Base-by-base conservation (phyloP, 208 protist genomes). In the Wallacemonas sp. region DNA sequence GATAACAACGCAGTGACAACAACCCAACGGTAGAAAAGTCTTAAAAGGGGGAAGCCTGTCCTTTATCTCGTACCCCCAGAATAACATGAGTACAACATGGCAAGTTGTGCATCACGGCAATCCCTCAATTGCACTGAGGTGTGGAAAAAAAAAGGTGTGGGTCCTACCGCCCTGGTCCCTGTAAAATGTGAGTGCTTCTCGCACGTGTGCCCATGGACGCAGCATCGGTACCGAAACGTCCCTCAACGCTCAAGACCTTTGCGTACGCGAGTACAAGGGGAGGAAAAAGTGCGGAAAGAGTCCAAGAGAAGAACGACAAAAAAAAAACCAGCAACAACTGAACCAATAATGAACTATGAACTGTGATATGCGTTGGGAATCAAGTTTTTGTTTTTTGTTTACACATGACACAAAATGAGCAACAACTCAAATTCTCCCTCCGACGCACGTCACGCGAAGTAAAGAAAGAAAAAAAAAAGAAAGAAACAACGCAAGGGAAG, bases 271-370 rank as follows among this genome's bases (percentile, higher is more conserved):
- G 42, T 48, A 41, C 36, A 41, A 50, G 11, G 22, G 12, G 7
- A 26, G 62, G 65, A 38, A 55, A 62, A 32, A 54, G 31, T 41
- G 36, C 7, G 10, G 36, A 41, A 31, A 48, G 22, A 50, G n/a
- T 22, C 12, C 5, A 50, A 25, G 44, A 62, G 22, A 44, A 44
- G 26, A 44, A n/a, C 10, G 20, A 1, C 0, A 41, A 32, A 59
- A 41, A 41, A n/a, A 59, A 59, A 41, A 41, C 36, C 7, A 41
- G 39, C 18, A 39, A 11, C 62, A 55, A 50, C 45, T 55, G 22
- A 52, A 32, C 3, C 26, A 41, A 63, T 61, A 33, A 3, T 14
- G 31, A 59, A 59, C 52, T 59, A 59, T 59, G 52, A 41, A 36
- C 7, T 23, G 32, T 14, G 11, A 8, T 20, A 12, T 3, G 5